A percentile compares a stretch with the other conserved stretches of the same genome.
These are phyloP conservation scores for Vicia faba DNA, from an alignment of 306 rosid genomes.

Conservation along the genomic window DNA sequence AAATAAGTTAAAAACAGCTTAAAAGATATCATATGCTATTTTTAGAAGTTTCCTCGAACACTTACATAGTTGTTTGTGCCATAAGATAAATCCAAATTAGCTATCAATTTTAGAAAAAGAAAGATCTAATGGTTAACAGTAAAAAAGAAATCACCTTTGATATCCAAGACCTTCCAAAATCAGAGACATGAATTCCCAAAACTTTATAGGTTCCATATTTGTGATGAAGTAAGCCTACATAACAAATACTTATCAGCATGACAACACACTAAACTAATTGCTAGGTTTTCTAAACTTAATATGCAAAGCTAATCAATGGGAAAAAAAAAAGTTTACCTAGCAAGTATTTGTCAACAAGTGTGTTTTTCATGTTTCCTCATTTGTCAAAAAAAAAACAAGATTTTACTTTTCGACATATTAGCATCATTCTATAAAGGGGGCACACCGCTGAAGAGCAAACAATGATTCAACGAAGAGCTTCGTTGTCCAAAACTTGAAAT, in stretches of 20 bases:
- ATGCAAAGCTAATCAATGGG: constrained; percentile 5
- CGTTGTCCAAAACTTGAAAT: constrained; percentile 11
- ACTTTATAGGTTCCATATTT: constrained; percentile 84
- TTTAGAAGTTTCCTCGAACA: not conserved
- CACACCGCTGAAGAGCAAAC: constrained; percentile 17
- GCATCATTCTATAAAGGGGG: constrained; percentile 19
- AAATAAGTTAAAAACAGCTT: not conserved
- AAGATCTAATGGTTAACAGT: constrained; percentile 19
- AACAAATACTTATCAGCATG: constrained; percentile 34
- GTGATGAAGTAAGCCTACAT: constrained; percentile 96
- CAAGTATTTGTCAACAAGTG: constrained; percentile 12
- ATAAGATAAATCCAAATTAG: not conserved
- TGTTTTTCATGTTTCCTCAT: constrained; percentile 24
- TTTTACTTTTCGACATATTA: constrained; percentile 25
- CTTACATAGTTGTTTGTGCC: not conserved
- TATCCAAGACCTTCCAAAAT: constrained; percentile 91
- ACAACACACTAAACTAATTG: constrained; percentile 9
- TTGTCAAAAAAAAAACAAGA: constrained; percentile 9
- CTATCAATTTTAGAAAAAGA: constrained; percentile 10
- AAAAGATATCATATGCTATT: not conserved
- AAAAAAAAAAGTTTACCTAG: constrained; percentile 7
- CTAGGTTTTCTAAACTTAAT: constrained; percentile 21
- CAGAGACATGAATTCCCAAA: constrained; percentile 90
- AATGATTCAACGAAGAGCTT: constrained; percentile 3
- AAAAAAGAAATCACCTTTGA: constrained; percentile 57